Percentiles rank a stretch among this genome's conserved stretches.
Conservation (phyloP, 2,329 filamentous ascomycete genomes). For the Calonectria hawksworthii region DNA sequence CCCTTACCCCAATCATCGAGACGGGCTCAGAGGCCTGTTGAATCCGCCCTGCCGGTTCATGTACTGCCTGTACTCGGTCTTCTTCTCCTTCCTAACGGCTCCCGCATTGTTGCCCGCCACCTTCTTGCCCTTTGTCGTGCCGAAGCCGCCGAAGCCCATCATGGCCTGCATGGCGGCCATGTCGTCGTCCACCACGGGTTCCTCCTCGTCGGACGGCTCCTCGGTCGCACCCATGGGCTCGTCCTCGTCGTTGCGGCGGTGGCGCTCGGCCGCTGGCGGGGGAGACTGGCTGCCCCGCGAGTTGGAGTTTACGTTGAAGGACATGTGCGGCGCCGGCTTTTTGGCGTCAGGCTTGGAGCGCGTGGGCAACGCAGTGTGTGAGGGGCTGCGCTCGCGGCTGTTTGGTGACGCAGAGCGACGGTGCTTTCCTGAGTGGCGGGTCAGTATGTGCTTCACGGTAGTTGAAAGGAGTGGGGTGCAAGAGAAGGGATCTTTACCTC, state of each 20-base stretch:
- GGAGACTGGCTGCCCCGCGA: constrained; percentile 46
- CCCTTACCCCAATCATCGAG: constrained; percentile 47
- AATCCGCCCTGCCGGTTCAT: constrained; percentile 91
- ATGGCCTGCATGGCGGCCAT: constrained; percentile 82
- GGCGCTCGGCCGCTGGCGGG: constrained; percentile 21
- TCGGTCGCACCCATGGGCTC: constrained; percentile 48
- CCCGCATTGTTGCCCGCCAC: constrained; percentile 89
- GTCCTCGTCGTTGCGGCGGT: constrained; percentile 36
- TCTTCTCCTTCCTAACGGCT: constrained; percentile 90
- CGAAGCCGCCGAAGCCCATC: constrained; percentile 93
- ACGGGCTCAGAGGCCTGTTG: constrained; percentile 80
- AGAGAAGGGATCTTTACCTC: constrained; percentile 36
- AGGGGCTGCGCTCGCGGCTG: constrained; percentile 39
- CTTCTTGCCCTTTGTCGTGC: constrained; percentile 89
- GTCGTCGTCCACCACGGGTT: constrained; percentile 72
- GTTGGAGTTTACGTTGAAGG: constrained; percentile 49
- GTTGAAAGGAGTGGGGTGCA: background rate
- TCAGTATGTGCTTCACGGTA: constrained; percentile 11
- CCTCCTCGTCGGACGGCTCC: constrained; percentile 45
- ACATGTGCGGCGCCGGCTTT: constrained; percentile 46
- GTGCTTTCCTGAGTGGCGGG: constrained; percentile 39
- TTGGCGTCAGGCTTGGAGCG: constrained; percentile 48
- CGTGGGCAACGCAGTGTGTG: constrained; percentile 49
- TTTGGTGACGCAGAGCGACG: constrained; percentile 56
- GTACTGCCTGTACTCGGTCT: constrained; percentile 95